phyloP scores from a whole-genome alignment of 148 eudicot species.

The Arbutus unedo region DNA sequence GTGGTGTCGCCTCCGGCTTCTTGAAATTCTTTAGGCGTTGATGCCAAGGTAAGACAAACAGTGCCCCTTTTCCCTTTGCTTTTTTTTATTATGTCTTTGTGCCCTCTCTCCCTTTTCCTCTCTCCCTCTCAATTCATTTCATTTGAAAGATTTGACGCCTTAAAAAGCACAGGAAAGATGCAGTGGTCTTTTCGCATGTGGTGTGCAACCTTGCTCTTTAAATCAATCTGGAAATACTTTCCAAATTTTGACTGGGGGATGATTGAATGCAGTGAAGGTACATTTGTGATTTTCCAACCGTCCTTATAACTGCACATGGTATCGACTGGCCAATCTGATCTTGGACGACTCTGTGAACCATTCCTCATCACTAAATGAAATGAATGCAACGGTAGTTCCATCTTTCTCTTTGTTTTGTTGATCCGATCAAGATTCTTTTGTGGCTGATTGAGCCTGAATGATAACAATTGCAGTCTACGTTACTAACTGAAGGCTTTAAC shows the following conservation, averaged over 20 bases:
- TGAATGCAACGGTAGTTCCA: not conserved
- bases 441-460: not conserved
- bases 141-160: not conserved
- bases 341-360: not conserved
- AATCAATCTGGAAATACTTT: not conserved
- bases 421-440: not conserved
- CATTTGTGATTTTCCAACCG: not conserved
- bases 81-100: not conserved
- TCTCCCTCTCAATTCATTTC: not conserved
- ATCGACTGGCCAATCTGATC: not conserved
- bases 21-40: constrained; percentile 13
- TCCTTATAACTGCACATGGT: not conserved
- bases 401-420: not conserved
- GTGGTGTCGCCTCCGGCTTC: constrained; percentile 19
- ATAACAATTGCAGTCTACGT: not conserved
- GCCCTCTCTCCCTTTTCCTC: too few relatives aligned
- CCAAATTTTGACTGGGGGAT: not conserved
- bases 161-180: not conserved
- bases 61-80: not conserved
- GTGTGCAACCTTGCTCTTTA: not conserved
- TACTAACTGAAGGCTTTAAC: not conserved
- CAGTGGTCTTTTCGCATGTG: not conserved
- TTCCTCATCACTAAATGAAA: not conserved
- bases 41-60: constrained; percentile 2
- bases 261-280: not conserved